Evolutionary conservation across 2,329 filamentous ascomycete species (phyloP), one percentile per base, ranked within the genome.

Genomic region (Cladosporium cucumerinum): DNA sequence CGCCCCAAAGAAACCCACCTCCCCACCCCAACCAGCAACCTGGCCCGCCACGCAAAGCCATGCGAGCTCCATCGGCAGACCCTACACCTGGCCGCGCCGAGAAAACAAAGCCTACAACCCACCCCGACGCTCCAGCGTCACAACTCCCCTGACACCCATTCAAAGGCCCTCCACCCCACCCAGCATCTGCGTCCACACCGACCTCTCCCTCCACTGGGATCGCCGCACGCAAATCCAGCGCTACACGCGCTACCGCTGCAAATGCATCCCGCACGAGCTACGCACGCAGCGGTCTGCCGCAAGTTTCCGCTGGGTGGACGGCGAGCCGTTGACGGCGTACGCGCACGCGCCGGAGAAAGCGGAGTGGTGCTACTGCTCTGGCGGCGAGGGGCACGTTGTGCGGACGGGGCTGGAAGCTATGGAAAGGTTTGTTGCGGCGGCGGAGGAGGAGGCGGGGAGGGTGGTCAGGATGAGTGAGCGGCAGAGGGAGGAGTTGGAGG

Each of bases 341-440:
- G 51, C 51, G 16, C 26, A 30, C 12, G 51, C 51, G 51, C 55
- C 55, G n/a, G 55, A 39, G 21, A 46, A 12, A 16, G 43, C 46
- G 43, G 28, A 23, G 16, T 61, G 58, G 58, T 61, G 58, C 39
- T 51, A 49, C 6, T 61, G 58, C n/a, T 51, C 58, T 30, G 30
- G 32, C 5, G 58, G 46, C 0, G 30, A 49, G 2, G 28, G 43
- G 6, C 58, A 61, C n/a, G 54, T 39, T 39, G 54, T 57, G 32
- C n/a, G 18, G 16, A 30, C 51, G 25, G 18, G 11, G 16, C 3
- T 12, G 16, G 51, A 54, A 14, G 54, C 21, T 21, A 16, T 36
- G 30, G 54, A 39, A 32, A 18, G 54, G 11, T 23, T 2, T 26
- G 16, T 30, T 55, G 16, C 28, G 25, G 12, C 23, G n/a, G 32